These are phyloP conservation scores for Suillus occidentalis DNA, from an alignment of 768 basidiomycete species.

Conservation along the genomic window DNA sequence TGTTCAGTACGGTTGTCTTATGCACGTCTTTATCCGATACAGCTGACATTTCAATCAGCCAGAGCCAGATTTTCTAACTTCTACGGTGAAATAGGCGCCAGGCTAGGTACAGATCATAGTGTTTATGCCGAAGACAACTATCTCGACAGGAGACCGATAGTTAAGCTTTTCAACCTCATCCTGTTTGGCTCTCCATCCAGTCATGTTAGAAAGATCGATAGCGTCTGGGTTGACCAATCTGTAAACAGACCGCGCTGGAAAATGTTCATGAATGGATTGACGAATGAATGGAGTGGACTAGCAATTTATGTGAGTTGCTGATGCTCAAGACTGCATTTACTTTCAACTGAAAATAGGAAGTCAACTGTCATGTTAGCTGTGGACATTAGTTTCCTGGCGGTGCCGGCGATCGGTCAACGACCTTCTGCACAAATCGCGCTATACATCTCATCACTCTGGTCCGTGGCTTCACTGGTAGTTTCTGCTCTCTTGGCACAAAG, in stretches of 20 bases:
- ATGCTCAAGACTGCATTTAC: neutral
- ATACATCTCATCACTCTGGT: slow-evolving; percentile 11
- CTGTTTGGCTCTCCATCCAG: slow-evolving; percentile 48
- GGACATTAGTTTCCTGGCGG: slow-evolving; percentile 35
- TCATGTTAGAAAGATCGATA: slow-evolving; percentile 30
- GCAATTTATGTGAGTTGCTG: slow-evolving; percentile 13
- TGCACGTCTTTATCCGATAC: neutral
- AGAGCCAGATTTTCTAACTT: slow-evolving; percentile 34
- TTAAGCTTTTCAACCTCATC: slow-evolving; percentile 17
- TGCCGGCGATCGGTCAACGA: slow-evolving; percentile 25
- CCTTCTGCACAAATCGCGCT: slow-evolving; percentile 5
- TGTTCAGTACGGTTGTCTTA: slow-evolving; percentile 6
- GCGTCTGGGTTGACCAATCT: slow-evolving; percentile 10
- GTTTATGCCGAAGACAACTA: slow-evolving; percentile 14
- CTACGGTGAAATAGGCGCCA: slow-evolving; percentile 37
- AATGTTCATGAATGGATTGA: slow-evolving; percentile 23
- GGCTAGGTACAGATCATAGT: slow-evolving; percentile 31
- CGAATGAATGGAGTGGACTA: slow-evolving; percentile 12
- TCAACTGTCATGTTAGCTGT: slow-evolving; percentile 35
- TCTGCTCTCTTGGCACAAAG: slow-evolving; percentile 9
- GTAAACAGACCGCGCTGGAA: slow-evolving; percentile 18
- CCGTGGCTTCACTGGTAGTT: slow-evolving; percentile 12
- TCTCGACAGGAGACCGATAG: neutral
- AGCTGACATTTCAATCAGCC: slow-evolving; percentile 13
- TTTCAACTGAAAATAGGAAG: slow-evolving; percentile 12